Evolutionary conservation across 768 basidiomycete genomes (phyloP).

Genomic region (Pleurotus cornucopiae): DNA sequence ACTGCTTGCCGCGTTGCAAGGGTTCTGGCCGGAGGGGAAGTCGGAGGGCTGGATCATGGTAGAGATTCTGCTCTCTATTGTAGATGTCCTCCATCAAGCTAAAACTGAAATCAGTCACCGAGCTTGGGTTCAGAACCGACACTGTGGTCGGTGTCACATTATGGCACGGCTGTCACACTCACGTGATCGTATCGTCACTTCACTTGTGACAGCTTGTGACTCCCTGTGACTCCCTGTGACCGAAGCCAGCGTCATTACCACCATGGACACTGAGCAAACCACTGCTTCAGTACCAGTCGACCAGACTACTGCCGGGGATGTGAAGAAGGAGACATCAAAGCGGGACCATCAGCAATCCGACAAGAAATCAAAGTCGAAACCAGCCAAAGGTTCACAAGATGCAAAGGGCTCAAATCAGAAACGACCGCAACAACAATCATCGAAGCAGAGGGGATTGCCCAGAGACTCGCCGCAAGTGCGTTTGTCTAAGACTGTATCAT

Average conservation of each 20-base stretch:
- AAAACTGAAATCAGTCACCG: not conserved
- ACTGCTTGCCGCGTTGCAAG: not conserved
- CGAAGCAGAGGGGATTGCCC: constrained; percentile 55
- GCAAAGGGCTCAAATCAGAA: not conserved
- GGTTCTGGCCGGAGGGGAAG: not conserved
- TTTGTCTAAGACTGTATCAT: constrained; percentile 84
- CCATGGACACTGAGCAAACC: too few relatives aligned
- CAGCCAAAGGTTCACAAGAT: not conserved
- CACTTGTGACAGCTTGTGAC: too few relatives aligned
- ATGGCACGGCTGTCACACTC: not conserved
- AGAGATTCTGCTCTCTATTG: not conserved
- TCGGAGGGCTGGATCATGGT: not conserved
- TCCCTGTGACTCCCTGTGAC: too few relatives aligned
- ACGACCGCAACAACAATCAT: constrained; percentile 10
- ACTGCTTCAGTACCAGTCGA: too few relatives aligned
- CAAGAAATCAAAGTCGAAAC: not conserved
- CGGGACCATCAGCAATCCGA: not conserved
- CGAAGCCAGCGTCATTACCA: too few relatives aligned
- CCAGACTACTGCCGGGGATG: too few relatives aligned
- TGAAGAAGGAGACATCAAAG: too few relatives aligned
- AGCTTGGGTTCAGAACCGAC: not conserved
- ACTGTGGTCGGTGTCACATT: not conserved
- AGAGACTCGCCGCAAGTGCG: constrained; percentile 65
- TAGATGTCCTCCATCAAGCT: constrained; percentile 8
- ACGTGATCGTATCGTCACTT: too few relatives aligned